Base-by-base conservation (phyloP, 1,139 yeast species). In the Hansenula lynferdii region DNA sequence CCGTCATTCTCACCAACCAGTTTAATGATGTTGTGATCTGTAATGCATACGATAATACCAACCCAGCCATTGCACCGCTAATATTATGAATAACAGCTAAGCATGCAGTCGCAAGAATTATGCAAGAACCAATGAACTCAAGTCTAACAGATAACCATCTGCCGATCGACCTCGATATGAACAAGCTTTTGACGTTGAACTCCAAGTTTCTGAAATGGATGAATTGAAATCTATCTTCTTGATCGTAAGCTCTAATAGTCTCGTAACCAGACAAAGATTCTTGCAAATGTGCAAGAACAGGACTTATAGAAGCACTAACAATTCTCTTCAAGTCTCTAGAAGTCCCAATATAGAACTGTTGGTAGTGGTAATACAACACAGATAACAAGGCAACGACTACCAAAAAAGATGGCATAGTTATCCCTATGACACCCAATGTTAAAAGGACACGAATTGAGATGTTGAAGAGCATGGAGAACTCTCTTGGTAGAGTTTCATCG, bases 71-170 rank as follows among this genome's bases (percentile, higher is more conserved):
- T 27, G 90, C 90, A 0, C 90, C 71, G 28, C 76, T 64, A 38
- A 84, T 57, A 14, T 76, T 70, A 3, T 66, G 53, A 1, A 75
- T 64, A n/a, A 84, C 65, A 6, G 81, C 69, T 38, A 80, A 61
- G 1, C 72, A 40, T 0, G 87, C 77, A 3, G 92, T 74, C 6
- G 76, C 61, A 37, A 84, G 65, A 18, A 82, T 72, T 28, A 84
- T 75, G 2, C 77, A 38, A 0, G 89, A 73, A 2, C 94, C 89
- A 46, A 85, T 75, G 20, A 76, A 67, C 56, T 81, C 86, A 43
- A 84, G 65, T 46, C 95, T 69, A 37, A 82, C 72, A 5, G 80
- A 70, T 10, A 85, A 62, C 95, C 95, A 85, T 57, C 92, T 71
- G 50, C 80, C 79, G 19, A 75, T 69, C 31, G 79, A 71, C 48